These are phyloP conservation scores for Naegleria gruberi DNA, from an alignment of 208 protist genomes.

Conservation along the genomic window DNA sequence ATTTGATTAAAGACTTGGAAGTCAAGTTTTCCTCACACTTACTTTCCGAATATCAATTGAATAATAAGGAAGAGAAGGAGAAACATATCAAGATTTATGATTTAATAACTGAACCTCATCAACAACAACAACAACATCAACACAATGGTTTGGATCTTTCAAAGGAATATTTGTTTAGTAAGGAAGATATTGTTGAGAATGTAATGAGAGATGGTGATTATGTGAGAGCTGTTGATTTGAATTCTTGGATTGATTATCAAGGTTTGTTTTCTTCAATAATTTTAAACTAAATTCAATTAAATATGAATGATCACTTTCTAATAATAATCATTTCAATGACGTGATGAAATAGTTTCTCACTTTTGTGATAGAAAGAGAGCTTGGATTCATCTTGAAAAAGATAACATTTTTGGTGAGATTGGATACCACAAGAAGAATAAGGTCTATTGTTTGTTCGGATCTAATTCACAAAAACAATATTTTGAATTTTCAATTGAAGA, in stretches of 20 bases:
- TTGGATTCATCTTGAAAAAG: background rate
- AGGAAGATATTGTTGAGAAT: background rate
- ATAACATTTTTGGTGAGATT: background rate
- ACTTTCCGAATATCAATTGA: background rate
- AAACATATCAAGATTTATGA: background rate
- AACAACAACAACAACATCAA: background rate
- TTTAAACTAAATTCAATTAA: no score
- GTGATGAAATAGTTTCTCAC: background rate
- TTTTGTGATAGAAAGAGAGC: constrained; percentile 1
- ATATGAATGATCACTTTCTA: no score
- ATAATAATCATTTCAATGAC: background rate
- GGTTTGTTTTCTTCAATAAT: background rate
- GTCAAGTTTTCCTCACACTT: background rate
- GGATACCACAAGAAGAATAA: background rate
- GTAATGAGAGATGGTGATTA: background rate
- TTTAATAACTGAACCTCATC: background rate
- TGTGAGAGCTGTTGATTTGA: background rate
- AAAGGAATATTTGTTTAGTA: background rate
- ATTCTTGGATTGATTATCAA: background rate
- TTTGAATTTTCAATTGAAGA: background rate
- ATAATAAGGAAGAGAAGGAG: background rate
- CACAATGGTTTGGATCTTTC: background rate
- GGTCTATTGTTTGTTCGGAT: background rate
- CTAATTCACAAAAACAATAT: background rate
- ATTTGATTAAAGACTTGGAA: background rate